Conservation (phyloP, 2,329 filamentous ascomycete genomes). For the Corinectria fuckeliana region DNA sequence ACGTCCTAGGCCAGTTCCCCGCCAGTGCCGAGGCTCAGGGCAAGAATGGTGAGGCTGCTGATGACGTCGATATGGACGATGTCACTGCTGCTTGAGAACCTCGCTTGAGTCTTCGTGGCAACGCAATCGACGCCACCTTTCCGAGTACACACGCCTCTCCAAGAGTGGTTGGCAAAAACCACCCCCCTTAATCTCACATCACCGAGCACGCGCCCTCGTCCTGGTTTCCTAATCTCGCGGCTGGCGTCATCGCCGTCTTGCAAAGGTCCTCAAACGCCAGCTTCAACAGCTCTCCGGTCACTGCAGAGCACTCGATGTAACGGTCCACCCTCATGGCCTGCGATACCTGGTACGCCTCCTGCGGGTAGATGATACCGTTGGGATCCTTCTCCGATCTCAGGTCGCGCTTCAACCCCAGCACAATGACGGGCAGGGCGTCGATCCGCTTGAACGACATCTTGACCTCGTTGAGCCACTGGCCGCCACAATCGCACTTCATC, state of each 20-base stretch:
- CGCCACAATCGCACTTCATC: background rate
- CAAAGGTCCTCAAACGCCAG: constrained; percentile 68
- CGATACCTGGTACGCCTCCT: constrained; percentile 63
- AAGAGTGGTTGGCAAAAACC: background rate
- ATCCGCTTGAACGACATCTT: constrained; percentile 54
- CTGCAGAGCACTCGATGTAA: constrained; percentile 69
- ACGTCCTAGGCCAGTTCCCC: constrained; percentile 63
- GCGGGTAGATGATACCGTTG: constrained; percentile 66
- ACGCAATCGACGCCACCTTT: background rate
- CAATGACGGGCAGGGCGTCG: constrained; percentile 59
- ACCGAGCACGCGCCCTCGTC: constrained; percentile 61
- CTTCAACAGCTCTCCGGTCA: constrained; percentile 64
- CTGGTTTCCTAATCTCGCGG: constrained; percentile 55
- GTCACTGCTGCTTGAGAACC: constrained; percentile 34
- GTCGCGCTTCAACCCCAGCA: constrained; percentile 68
- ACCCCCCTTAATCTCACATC: constrained; percentile 47
- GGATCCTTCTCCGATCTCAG: constrained; percentile 63
- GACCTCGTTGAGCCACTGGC: constrained; percentile 65
- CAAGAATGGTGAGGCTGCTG: constrained; percentile 39
- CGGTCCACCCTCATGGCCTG: constrained; percentile 66
- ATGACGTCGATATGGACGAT: constrained; percentile 49
- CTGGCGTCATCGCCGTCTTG: constrained; percentile 58
- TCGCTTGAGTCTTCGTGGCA: constrained; percentile 1
- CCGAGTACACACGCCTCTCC: background rate
- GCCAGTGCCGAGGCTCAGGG: constrained; percentile 37